Conservation (phyloP, 495 filamentous ascomycete genomes). For the Talaromyces nanjingensis region DNA sequence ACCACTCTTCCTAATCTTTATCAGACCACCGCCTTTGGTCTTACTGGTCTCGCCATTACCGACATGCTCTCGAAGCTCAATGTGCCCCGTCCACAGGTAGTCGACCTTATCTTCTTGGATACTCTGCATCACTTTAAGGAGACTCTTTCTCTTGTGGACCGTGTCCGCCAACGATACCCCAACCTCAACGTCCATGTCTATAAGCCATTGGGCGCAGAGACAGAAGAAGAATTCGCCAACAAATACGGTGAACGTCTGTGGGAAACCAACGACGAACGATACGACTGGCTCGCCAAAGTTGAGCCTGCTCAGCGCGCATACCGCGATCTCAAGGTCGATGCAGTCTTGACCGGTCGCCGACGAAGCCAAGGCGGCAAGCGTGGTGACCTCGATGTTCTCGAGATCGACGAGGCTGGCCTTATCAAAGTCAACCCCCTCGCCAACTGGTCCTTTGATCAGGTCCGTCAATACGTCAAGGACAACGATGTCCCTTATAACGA, state of each 20-base stretch:
- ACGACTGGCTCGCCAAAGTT: slow-evolving; percentile 96
- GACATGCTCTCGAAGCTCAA: slow-evolving; percentile 91
- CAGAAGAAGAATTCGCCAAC: slow-evolving; percentile 65
- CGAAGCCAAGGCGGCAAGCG: slow-evolving; percentile 91
- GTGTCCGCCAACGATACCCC: slow-evolving; percentile 68
- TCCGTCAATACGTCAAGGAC: slow-evolving; percentile 75
- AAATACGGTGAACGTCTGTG: slow-evolving; percentile 80
- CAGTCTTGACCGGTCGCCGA: slow-evolving; percentile 89
- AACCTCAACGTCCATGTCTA: slow-evolving; percentile 76
- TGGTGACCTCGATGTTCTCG: slow-evolving; percentile 79
- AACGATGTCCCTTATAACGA: slow-evolving; percentile 91
- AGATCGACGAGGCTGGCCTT: slow-evolving; percentile 85
- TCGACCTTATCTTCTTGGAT: slow-evolving; percentile 95
- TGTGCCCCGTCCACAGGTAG: slow-evolving; percentile 54
- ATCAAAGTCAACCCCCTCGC: slow-evolving; percentile 99
- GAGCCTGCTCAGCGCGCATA: slow-evolving; percentile 94
- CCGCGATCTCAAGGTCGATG: slow-evolving; percentile 77
- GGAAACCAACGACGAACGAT: slow-evolving; percentile 78
- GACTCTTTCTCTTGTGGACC: slow-evolving; percentile 75
- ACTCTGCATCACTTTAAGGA: slow-evolving; percentile 94
- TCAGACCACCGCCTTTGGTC: slow-evolving; percentile 95
- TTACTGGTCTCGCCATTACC: slow-evolving; percentile 87
- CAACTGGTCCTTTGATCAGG: slow-evolving; percentile 89
- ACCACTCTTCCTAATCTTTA: slow-evolving; percentile 84
- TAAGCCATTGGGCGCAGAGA: slow-evolving; percentile 69